phyloP scores from a whole-genome alignment of 345 rosid genomes.

The Eucalyptus sideroxylon region DNA sequence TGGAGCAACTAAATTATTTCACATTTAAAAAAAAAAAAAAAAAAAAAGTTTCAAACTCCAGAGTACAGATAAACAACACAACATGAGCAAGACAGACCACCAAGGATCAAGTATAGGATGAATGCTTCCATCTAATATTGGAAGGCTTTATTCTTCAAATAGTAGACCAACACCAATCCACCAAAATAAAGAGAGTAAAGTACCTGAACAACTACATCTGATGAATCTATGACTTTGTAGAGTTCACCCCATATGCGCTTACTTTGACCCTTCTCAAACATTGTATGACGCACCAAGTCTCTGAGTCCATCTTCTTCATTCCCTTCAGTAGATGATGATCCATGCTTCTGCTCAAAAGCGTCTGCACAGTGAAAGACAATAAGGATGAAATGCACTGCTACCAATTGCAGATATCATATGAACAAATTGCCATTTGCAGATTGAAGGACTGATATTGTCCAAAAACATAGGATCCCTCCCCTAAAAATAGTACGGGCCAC shows the following conservation, averaged over 20 bases:
- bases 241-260: slow-evolving; percentile 99
- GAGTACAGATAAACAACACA: neutral
- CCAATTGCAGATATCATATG: neutral
- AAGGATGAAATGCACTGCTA: neutral
- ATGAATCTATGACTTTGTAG: slow-evolving; percentile 93
- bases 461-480: neutral
- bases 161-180: neutral
- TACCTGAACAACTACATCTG: slow-evolving; percentile 95
- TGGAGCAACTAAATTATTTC: neutral
- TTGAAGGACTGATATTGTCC: neutral
- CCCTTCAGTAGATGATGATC: slow-evolving; percentile 33
- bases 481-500: neutral
- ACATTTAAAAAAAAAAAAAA: neutral
- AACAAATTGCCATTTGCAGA: neutral
- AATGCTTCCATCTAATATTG: neutral
- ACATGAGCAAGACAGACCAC: neutral
- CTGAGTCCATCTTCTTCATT: slow-evolving; percentile 70
- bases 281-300: slow-evolving; percentile 84
- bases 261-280: slow-evolving; percentile 99
- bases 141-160: neutral
- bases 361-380: slow-evolving; percentile 16
- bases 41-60: neutral
- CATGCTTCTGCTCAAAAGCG: slow-evolving; percentile 50
- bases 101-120: neutral
- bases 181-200: neutral